These are phyloP conservation scores for Vitis hybrid DNA, from an alignment of 177 flowering plant species.

Conservation along the genomic window DNA sequence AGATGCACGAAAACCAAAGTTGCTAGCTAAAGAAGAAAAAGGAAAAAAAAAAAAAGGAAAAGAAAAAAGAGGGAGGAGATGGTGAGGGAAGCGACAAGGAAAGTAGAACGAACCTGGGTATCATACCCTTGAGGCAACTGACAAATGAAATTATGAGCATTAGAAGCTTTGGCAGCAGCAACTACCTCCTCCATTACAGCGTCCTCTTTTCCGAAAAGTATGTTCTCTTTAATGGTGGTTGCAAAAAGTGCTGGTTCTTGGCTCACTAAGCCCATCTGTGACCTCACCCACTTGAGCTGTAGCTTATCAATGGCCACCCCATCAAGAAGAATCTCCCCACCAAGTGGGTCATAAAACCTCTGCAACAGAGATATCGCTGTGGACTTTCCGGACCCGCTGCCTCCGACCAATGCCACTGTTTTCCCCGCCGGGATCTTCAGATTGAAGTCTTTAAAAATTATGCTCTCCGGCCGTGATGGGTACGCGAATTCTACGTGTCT, in stretches of 20 bases:
- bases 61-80: too few species aligned
- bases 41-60: background rate
- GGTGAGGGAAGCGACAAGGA: background rate
- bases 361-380: conserved; percentile 70
- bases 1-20: too few species aligned
- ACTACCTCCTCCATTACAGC: conserved; percentile 64
- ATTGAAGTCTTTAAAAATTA: conserved; percentile 51
- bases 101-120: conserved; percentile 61
- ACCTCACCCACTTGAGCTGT: conserved; percentile 81
- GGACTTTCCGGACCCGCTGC: conserved; percentile 92
- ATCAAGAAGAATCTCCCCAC: conserved; percentile 69
- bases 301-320: conserved; percentile 61
- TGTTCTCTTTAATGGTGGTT: conserved; percentile 76
- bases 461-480: conserved; percentile 71
- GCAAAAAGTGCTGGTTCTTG: conserved; percentile 92
- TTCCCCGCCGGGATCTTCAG: conserved; percentile 68
- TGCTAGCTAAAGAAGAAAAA: background rate
- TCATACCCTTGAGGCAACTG: conserved; percentile 81
- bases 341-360: conserved; percentile 76
- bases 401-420: conserved; percentile 84
- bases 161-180: conserved; percentile 77
- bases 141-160: conserved; percentile 79
- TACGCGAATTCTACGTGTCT: conserved; percentile 66
- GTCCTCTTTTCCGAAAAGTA: conserved; percentile 83
- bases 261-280: conserved; percentile 90